Conservation (phyloP, 371 early-diverging fungal genomes). For the Nosema muscidifuracis region DNA sequence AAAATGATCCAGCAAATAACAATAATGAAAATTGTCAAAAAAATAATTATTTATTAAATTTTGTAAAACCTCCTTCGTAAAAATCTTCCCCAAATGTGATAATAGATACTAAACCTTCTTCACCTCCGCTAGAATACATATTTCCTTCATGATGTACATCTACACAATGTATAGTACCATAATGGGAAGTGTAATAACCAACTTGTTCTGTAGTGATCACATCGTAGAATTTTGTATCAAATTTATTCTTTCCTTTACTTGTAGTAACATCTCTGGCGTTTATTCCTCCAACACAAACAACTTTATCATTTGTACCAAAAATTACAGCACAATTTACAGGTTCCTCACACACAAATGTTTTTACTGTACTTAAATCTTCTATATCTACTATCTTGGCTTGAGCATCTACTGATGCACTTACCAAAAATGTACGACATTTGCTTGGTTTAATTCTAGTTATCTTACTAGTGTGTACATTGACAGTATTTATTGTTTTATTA, state of each 20-base stretch:
- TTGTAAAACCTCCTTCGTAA: conserved; percentile 46
- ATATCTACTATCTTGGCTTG: conserved; percentile 79
- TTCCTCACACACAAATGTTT: conserved; percentile 77
- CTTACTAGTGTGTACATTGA: conserved; percentile 67
- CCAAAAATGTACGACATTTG: conserved; percentile 81
- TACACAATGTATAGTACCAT: conserved; percentile 96
- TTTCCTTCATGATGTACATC: conserved; percentile 86
- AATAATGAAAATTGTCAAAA: background rate
- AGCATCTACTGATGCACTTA: conserved; percentile 89
- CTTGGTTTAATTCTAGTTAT: conserved; percentile 88
- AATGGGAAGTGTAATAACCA: conserved; percentile 92
- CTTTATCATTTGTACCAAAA: conserved; percentile 67
- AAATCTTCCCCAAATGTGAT: conserved; percentile 52
- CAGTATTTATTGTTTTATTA: conserved; percentile 64
- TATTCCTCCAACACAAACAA: conserved; percentile 69
- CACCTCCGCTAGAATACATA: conserved; percentile 63
- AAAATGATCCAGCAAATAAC: background rate
- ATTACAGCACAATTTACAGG: conserved; percentile 88
- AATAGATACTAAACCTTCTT: conserved; percentile 51
- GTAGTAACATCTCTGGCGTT: conserved; percentile 87
- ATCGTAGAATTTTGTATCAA: conserved; percentile 96
- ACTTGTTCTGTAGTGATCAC: conserved; percentile 86
- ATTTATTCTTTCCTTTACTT: conserved; percentile 82
- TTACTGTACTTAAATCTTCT: conserved; percentile 71
- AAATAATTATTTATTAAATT: conserved; percentile 32